These are phyloP conservation scores for Adiantum capillusveneris DNA, from an alignment of 75 land plant genomes.

Conservation along the genomic window DNA sequence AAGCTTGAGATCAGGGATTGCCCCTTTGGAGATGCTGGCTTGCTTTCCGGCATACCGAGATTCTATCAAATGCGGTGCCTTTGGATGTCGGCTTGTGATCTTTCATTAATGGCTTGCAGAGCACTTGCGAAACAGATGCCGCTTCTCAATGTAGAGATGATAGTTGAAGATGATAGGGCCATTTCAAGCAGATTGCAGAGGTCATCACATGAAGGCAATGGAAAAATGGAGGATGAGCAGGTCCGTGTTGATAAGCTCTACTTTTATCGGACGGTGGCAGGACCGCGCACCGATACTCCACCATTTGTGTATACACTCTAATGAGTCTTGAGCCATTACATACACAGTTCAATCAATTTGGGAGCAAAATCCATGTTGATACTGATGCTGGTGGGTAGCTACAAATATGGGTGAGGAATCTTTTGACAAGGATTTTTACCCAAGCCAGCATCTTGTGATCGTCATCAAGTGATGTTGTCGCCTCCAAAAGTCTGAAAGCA, in stretches of 20 bases:
- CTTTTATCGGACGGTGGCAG: conserved; percentile 59
- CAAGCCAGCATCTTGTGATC: no score
- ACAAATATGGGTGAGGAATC: no score
- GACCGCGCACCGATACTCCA: conserved; percentile 65
- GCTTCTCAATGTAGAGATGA: conserved; percentile 52
- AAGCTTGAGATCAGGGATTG: conserved; percentile 66
- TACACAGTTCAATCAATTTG: no score
- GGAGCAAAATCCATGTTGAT: no score
- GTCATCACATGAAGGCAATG: conserved; percentile 1
- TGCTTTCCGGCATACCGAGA: conserved; percentile 32
- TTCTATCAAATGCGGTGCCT: conserved; percentile 55
- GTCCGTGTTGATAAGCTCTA: conserved; percentile 52
- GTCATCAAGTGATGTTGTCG: no score
- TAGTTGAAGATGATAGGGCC: conserved; percentile 25
- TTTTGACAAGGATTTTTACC: no score
- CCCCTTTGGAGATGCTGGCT: conserved; percentile 57
- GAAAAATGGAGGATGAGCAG: conserved; percentile 7
- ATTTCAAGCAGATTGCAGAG: neutral
- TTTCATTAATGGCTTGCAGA: conserved; percentile 34
- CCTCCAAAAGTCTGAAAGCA: no score
- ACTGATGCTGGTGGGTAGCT: no score
- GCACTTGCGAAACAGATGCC: conserved; percentile 44
- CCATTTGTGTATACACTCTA: conserved; percentile 34
- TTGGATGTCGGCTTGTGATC: conserved; percentile 63
- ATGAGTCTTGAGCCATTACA: no score